Evolutionary conservation across 192 early-diverging fungal species (phyloP), one percentile per base, ranked within the genome.

Genomic region (Geranomyces variabilis): DNA sequence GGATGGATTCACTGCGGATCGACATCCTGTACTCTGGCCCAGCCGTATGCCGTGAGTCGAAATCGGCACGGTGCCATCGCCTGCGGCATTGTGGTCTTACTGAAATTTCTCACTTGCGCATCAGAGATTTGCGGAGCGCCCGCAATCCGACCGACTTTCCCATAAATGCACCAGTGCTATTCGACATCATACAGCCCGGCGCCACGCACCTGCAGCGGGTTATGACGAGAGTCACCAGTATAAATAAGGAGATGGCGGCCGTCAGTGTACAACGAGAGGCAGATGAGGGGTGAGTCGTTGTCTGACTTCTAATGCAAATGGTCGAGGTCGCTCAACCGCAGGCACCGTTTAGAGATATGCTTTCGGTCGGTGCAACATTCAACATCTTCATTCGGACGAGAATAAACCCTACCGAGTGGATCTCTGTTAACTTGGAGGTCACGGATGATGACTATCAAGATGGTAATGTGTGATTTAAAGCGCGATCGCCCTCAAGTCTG

Each of bases 391-490:
- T 87, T 29, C 71, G 82, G 17, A 65, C 76, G 0, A 48, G 81
- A 17, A 26, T 46, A 13, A 70, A 66, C 45, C 68, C 75, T 28
- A 31, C 30, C 8, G 75, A 79, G 51, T 88, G 87, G 87, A 78
- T 70, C 12, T 78, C 81, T 22, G 79, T 86, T n/a, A 83, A 88
- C 44, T 59, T 88, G 15, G 80, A 85, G 74, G 81, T 88, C 7
- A 64, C 84, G 19, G 84, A 88, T 58, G 84, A 88, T 59, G 84
- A 86, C 41, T 88, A 81, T 68, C 72, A 82, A 30, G 84, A 88
- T 60, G 79, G 86, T 76, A 68, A 44, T n/a, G n/a, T n/a, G n/a
- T n/a, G n/a, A n/a, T n/a, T n/a, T n/a, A 59, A 34, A 57, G 56
- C 12, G 24, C 24, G 56, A 57, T 57, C 9, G 10, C 24, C 56